Evolutionary conservation across 2,329 filamentous ascomycete genomes (phyloP), one percentile per base, ranked within the genome.

Genomic region (Escovopsis sp.): DNA sequence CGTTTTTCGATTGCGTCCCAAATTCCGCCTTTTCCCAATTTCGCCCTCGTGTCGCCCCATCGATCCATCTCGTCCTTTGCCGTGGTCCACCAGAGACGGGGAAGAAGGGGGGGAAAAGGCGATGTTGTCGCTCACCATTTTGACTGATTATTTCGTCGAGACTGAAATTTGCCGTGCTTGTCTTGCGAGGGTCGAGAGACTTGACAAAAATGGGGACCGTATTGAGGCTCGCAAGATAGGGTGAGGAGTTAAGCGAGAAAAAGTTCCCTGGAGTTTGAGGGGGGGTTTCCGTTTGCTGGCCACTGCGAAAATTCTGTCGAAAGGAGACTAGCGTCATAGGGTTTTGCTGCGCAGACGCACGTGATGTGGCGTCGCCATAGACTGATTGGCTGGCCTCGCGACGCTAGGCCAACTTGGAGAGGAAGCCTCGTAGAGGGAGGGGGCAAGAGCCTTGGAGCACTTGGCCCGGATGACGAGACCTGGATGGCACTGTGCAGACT

Each of bases 121-220:
- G 44, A 44, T 43, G 43, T 51, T 47, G 54, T 57, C 57, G 60
- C 76, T 77, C 74, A 81, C 77, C 77, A 81, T 81, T 64, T 79
- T 81, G 76, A 70, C 69, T 72, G 65, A 71, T 70, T 69, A 59
- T 61, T 56, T 62, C 8, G 9, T 9, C 57, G 57, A 56, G 51
- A 56, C 54, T 30, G 27, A 30, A 49, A 58, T 59, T 56, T 59
- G 56, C 56, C 55, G 58, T 63, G 54, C 58, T 54, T 53, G 48
- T 60, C 59, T 63, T 63, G 67, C 66, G 69, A 71, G 65, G 59
- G 54, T 58, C 51, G 58, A 56, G 57, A 62, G 64, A 59, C 56
- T 66, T 67, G 65, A 64, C 64, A 61, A 69, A 71, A 71, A 71
- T 70, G 66, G 59, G 58, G 62, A 62, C 68, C 70, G 69, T 72